Evolutionary conservation across 495 filamentous ascomycete genomes (phyloP).

Genomic region (Penicillium coprophilum): DNA sequence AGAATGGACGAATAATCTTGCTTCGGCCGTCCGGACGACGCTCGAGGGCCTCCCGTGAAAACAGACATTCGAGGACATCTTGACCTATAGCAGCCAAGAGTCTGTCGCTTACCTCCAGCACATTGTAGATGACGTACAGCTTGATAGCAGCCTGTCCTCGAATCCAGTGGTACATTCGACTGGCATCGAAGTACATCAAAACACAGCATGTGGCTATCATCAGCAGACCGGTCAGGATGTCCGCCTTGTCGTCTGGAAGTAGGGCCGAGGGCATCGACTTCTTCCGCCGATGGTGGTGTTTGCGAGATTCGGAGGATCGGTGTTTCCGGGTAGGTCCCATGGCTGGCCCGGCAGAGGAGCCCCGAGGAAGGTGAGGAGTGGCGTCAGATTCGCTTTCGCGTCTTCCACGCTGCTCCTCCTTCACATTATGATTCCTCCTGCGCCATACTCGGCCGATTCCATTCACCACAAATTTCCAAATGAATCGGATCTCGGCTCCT

Average conservation of each 20-base stretch:
- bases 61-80: conserved; percentile 93
- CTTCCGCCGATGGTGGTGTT: conserved; percentile 66
- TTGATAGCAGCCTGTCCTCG: conserved; percentile 96
- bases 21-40: conserved; percentile 84
- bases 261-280: conserved; percentile 83
- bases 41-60: conserved; percentile 87
- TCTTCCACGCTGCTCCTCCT: conserved; percentile 18
- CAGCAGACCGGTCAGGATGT: conserved; percentile 84
- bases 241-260: conserved; percentile 87
- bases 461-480: conserved; percentile 69
- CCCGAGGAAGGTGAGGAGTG: conserved; percentile 20
- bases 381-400: conserved; percentile 28
- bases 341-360: conserved; percentile 16
- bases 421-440: conserved; percentile 44
- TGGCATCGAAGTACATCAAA: conserved; percentile 91
- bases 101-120: conserved; percentile 84
- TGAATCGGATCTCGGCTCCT: conserved; percentile 61
- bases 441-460: conserved; percentile 79
- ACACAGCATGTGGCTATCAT: conserved; percentile 80
- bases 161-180: conserved; percentile 97
- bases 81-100: conserved; percentile 89
- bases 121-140: conserved; percentile 97
- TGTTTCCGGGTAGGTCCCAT: conserved; percentile 27
- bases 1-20: conserved; percentile 86
- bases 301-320: conserved; percentile 32